Conservation (phyloP, 2,329 filamentous ascomycete genomes). For the Pyricularia pennisetigena region DNA sequence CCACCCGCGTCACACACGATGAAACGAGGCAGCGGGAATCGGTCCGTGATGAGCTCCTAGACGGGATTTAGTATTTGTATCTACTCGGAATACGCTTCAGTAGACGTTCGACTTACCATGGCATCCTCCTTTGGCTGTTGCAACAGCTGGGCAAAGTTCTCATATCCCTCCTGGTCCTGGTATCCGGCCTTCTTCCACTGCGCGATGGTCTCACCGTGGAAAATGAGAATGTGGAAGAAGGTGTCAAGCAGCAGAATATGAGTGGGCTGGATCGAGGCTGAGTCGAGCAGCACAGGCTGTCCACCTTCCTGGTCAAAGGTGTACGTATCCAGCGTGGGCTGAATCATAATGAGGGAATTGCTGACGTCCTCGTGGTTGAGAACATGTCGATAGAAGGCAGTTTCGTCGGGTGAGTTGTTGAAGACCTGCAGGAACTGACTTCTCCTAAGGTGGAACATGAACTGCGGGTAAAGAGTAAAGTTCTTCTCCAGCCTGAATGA, state of each 20-base stretch:
- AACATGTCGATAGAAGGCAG: conserved; percentile 96
- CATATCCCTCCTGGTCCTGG: conserved; percentile 95
- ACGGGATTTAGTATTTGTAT: conserved; percentile 9
- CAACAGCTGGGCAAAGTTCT: conserved; percentile 82
- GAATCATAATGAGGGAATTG: conserved; percentile 97
- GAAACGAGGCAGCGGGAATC: conserved; percentile 96
- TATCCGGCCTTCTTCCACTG: conserved; percentile 98
- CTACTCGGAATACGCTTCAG: neutral
- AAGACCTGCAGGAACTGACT: conserved; percentile 98
- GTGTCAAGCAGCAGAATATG: conserved; percentile 93
- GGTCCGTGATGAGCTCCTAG: conserved; percentile 90
- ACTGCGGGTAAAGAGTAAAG: conserved; percentile 96
- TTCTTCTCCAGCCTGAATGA: conserved; percentile 98
- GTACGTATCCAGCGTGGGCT: conserved; percentile 94
- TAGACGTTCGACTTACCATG: conserved; percentile 49
- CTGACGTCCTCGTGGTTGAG: conserved; percentile 95
- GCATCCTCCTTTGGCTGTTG: conserved; percentile 96
- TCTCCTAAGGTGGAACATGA: conserved; percentile 97
- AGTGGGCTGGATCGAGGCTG: conserved; percentile 87
- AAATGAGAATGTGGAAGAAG: conserved; percentile 99
- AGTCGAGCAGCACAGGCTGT: conserved; percentile 89
- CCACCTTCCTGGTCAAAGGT: conserved; percentile 92
- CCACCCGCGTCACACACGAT: conserved; percentile 98
- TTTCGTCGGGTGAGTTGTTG: conserved; percentile 98
- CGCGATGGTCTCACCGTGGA: conserved; percentile 95